Conservation (phyloP, 768 basidiomycete species). For the Tylopilus felleus region DNA sequence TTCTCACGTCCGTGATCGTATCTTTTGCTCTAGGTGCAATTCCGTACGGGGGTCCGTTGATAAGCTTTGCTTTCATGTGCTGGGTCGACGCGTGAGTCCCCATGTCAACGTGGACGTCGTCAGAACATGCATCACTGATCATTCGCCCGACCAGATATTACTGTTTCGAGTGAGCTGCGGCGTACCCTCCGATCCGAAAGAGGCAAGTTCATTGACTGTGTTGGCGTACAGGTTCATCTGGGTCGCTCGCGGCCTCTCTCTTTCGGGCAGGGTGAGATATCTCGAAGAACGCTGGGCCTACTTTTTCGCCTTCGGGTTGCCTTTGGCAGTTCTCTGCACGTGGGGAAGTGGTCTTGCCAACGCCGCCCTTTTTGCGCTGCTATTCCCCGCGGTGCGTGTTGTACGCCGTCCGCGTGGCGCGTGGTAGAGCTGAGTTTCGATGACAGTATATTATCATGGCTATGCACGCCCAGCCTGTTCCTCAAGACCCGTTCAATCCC, state of each 20-base stretch:
- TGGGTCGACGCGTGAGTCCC: constrained; percentile 84
- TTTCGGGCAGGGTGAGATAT: constrained; percentile 65
- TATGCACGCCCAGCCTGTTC: constrained; percentile 70
- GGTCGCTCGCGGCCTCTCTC: constrained; percentile 69
- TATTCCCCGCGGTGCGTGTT: constrained; percentile 69
- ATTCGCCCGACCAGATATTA: constrained; percentile 59
- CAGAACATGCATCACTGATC: constrained; percentile 4
- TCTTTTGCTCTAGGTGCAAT: constrained; percentile 62
- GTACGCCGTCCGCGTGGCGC: not conserved
- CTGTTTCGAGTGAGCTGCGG: constrained; percentile 71
- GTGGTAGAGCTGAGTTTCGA: constrained; percentile 6
- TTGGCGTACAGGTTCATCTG: constrained; percentile 59
- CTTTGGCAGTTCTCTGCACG: constrained; percentile 68
- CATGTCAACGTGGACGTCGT: not conserved
- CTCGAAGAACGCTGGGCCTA: constrained; percentile 91
- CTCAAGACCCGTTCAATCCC: constrained; percentile 73
- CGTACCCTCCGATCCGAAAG: constrained; percentile 1
- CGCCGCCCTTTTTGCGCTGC: constrained; percentile 76
- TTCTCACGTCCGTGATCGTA: constrained; percentile 68
- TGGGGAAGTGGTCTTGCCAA: constrained; percentile 74
- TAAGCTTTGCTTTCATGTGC: constrained; percentile 72
- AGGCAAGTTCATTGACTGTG: constrained; percentile 10
- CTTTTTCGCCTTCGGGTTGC: constrained; percentile 82
- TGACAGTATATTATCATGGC: constrained; percentile 80
- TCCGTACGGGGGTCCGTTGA: constrained; percentile 59